Evolutionary conservation across 2,329 filamentous ascomycete genomes (phyloP), one percentile per base, ranked within the genome.

Genomic region (Fusarium nygamai): DNA sequence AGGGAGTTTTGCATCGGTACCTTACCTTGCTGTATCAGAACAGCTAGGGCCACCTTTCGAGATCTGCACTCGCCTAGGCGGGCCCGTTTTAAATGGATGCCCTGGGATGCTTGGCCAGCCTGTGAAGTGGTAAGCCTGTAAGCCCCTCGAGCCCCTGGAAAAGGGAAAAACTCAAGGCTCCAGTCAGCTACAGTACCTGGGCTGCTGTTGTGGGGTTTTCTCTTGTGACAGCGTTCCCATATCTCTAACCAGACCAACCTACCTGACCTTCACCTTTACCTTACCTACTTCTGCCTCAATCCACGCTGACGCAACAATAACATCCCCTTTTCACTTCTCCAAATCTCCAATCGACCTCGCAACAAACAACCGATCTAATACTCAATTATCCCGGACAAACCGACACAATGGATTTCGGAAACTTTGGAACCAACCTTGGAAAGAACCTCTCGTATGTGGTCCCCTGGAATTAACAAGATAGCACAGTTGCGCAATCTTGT

Each of bases 381-480:
- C 54, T 46, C 50, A 65, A 56, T 65, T 43, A 59, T 66, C 51
- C 60, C 39, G 57, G 48, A 38, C 48, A 63, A 56, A 41, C 64
- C 44, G 67, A 39, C 77, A 82, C 73, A 66, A 90, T 90, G 88
- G 88, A 90, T 78, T 90, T 90, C 84, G 89, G 88, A 81, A 88
- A 69, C 65, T 68, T 69, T 63, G 65, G 65, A 68, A 65, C 53
- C 36, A 69, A 85, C 76, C 83, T 90, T 66, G 86, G 88, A 80
- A 90, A 88, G 80, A 87, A 84, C 80, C 80, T 90, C 79, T 87
- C 85, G 88, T 90, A 84, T 65, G 85, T 83, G 63, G 61, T 69
- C 66, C 47, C 59, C 62, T 61, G 48, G 53, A 70, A 69, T 66
- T 62, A 60, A 24, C 59, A 56, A 60, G 39, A 69, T 57, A 56